Conservation (phyloP, 164 flowering plant genomes). For the Tetrastigma voinierianum region DNA sequence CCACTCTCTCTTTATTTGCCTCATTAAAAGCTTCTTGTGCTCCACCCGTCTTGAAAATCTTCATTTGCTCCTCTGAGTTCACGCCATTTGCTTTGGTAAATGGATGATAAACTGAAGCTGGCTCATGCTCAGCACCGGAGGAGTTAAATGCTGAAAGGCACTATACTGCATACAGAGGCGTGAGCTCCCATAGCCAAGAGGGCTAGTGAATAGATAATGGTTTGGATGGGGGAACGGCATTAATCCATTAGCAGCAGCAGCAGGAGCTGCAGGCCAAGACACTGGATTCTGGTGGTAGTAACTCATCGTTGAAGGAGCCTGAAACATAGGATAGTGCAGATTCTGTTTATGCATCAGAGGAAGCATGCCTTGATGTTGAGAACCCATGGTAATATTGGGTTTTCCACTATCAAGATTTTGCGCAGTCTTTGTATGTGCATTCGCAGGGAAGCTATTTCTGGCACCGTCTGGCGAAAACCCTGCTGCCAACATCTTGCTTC, state of each 20-base stretch:
- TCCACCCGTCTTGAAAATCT: conserved; percentile 23
- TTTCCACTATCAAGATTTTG: conserved; percentile 32
- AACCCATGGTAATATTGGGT: conserved; percentile 23
- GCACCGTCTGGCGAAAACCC: conserved; percentile 18
- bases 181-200: conserved; percentile 58
- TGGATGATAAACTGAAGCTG: conserved; percentile 59
- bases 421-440: conserved; percentile 18
- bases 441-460: conserved; percentile 16
- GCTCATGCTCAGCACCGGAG: conserved; percentile 45
- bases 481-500: conserved; percentile 15
- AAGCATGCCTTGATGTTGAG: conserved; percentile 38
- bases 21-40: conserved; percentile 21
- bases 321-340: conserved; percentile 56
- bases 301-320: conserved; percentile 60
- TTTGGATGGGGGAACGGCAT: conserved; percentile 59
- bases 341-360: conserved; percentile 51
- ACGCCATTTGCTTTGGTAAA: conserved; percentile 34
- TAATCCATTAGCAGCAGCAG: conserved; percentile 62
- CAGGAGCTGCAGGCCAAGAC: conserved; percentile 65
- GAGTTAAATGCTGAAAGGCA: conserved; percentile 43
- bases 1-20: conserved; percentile 13
- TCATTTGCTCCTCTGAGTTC: conserved; percentile 33
- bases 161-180: conserved; percentile 69
- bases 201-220: conserved; percentile 51
- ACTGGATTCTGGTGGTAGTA: conserved; percentile 77